phyloP scores from a whole-genome alignment of 352 stramenopile species.

The Phytophthora lateralis region DNA sequence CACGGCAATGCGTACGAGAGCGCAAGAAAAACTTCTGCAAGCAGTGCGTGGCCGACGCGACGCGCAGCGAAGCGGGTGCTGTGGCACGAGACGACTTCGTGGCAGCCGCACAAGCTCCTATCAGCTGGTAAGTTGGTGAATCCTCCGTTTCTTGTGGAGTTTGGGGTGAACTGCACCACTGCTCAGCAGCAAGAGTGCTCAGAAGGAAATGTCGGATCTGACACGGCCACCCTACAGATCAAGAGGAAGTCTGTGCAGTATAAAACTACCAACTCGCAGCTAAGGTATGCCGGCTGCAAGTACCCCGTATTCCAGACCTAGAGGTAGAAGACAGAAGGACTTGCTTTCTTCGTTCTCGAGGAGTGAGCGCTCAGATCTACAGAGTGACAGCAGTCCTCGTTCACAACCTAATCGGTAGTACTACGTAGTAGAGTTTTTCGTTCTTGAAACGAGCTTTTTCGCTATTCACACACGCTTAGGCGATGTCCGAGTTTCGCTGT shows the following conservation, averaged over 20 bases:
- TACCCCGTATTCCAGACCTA: background rate
- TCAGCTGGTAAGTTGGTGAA: slow-evolving; percentile 21
- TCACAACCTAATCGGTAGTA: background rate
- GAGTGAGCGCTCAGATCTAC: background rate
- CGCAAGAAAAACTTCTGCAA: slow-evolving; percentile 42
- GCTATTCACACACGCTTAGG: slow-evolving; percentile 15
- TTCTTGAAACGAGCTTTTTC: too few species aligned
- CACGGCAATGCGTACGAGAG: slow-evolving; percentile 17
- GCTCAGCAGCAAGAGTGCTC: background rate
- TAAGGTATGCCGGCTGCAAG: background rate
- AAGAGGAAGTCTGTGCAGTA: slow-evolving; percentile 20
- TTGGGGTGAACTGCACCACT: background rate
- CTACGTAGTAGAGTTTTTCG: background rate
- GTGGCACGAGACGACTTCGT: slow-evolving; percentile 41
- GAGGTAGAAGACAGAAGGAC: background rate
- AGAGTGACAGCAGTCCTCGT: background rate
- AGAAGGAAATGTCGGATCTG: background rate
- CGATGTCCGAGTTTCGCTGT: slow-evolving; percentile 1
- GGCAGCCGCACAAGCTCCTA: slow-evolving; percentile 9
- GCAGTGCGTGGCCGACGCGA: slow-evolving; percentile 40
- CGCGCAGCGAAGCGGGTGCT: slow-evolving; percentile 31
- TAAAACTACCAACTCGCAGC: slow-evolving; percentile 4
- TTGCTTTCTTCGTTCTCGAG: background rate
- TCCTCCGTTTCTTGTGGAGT: background rate
- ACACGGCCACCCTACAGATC: background rate